phyloP scores from a whole-genome alignment of 2,329 filamentous ascomycete species.

The Colletotrichum sidae region DNA sequence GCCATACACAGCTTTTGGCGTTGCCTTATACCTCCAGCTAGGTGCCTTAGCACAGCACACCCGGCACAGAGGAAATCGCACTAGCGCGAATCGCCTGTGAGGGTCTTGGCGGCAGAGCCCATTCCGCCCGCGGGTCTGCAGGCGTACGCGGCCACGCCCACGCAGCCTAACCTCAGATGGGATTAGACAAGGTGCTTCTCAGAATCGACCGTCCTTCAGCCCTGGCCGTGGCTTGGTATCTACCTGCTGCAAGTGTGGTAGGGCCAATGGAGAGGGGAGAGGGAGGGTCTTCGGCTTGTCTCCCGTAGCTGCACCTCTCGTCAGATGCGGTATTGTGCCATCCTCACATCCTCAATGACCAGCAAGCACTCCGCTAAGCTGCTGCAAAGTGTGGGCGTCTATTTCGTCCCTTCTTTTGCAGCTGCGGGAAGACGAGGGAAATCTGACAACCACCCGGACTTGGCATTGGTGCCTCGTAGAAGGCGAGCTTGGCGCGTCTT shows the following conservation, averaged over 20 bases:
- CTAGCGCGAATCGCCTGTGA: slow-evolving; percentile 20
- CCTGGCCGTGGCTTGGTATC: no score
- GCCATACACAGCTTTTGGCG: background rate
- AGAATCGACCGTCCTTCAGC: no score
- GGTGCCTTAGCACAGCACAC: background rate
- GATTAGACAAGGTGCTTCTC: background rate
- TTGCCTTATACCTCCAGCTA: slow-evolving; percentile 17
- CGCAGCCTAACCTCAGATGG: slow-evolving; percentile 15
- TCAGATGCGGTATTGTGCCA: no score
- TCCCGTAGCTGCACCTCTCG: background rate
- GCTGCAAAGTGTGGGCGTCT: slow-evolving; percentile 6
- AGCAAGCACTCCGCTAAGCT: no score
- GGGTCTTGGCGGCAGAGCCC: slow-evolving; percentile 31
- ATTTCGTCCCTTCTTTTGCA: slow-evolving; percentile 12
- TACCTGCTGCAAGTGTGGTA: no score
- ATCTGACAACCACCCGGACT: background rate
- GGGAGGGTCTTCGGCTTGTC: slow-evolving; percentile 5
- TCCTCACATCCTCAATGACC: no score
- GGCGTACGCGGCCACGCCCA: slow-evolving; percentile 35
- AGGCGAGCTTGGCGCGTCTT: background rate
- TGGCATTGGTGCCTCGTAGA: slow-evolving; percentile 4
- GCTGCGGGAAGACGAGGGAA: slow-evolving; percentile 1
- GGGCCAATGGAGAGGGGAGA: background rate
- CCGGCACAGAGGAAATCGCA: background rate
- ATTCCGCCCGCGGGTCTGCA: slow-evolving; percentile 29